These are phyloP conservation scores for Fraxinus dipetala DNA, from an alignment of 305 asterid species.

Conservation along the genomic window DNA sequence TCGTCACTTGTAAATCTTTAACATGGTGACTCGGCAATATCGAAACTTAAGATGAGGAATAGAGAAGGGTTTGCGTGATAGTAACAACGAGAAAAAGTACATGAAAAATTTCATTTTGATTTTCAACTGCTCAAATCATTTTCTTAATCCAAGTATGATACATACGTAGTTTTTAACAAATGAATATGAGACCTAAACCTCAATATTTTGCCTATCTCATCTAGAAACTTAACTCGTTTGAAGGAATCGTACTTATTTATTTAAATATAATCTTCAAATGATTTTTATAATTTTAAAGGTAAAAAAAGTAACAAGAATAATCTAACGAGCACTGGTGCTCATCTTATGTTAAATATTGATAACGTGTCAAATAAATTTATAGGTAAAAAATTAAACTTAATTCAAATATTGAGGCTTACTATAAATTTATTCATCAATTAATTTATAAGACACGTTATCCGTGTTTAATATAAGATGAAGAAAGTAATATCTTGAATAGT, in stretches of 20 bases:
- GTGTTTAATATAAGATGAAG: neutral
- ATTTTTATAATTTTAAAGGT: neutral
- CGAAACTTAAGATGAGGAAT: neutral
- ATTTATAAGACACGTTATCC: neutral
- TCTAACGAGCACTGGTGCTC: neutral
- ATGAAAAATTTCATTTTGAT: neutral
- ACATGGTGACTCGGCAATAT: neutral
- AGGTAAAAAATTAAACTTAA: neutral
- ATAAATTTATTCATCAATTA: too few species aligned
- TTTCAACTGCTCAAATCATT: neutral
- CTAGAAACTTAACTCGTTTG: neutral
- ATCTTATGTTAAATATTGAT: neutral
- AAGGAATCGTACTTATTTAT: neutral
- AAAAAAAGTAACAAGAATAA: neutral
- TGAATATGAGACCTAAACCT: neutral
- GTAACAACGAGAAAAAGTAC: neutral
- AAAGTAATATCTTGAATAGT: neutral
- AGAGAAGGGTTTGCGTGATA: neutral
- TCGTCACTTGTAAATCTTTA: neutral
- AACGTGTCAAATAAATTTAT: neutral
- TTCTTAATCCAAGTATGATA: neutral
- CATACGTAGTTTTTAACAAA: neutral
- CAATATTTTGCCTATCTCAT: neutral
- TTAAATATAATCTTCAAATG: neutral
- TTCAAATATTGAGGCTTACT: neutral